Percentiles rank a stretch among this genome's conserved stretches.
phyloP scores from a whole-genome alignment of 345 rosid genomes.

The Rhodamnia rubescens region DNA sequence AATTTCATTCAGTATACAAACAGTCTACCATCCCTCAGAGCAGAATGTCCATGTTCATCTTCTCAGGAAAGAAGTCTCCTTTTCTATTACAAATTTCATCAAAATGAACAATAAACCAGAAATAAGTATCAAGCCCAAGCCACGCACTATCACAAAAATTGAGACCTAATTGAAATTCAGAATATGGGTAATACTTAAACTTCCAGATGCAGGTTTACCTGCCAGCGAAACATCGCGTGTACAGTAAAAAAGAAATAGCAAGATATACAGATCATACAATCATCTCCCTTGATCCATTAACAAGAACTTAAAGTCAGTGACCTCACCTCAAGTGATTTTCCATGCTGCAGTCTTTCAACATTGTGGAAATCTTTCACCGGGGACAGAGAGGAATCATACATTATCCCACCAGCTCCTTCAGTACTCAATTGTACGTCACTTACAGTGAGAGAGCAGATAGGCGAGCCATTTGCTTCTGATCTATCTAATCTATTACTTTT shows the following conservation, averaged over 20 bases:
- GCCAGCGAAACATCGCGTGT: neutral
- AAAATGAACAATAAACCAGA: neutral
- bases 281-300: neutral
- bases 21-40: neutral
- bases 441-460: slow-evolving; percentile 19
- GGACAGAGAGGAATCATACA: slow-evolving; percentile 43
- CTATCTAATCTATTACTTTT: slow-evolving; percentile 17
- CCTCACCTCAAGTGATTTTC: slow-evolving; percentile 44
- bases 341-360: slow-evolving; percentile 53
- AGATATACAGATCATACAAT: neutral
- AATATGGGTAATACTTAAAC: neutral
- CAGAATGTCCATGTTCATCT: neutral
- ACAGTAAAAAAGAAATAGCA: neutral
- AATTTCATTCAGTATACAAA: neutral
- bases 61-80: neutral
- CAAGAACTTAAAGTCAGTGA: neutral
- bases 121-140: neutral
- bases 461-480: slow-evolving; percentile 18
- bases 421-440: slow-evolving; percentile 43
- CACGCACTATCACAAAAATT: neutral
- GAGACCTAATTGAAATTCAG: neutral
- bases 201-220: neutral
- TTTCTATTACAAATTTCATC: neutral
- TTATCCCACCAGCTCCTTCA: slow-evolving; percentile 23
- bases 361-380: slow-evolving; percentile 75